These are phyloP conservation scores for Acorus calamus DNA, from an alignment of 106 monocot genomes.

Conservation along the genomic window DNA sequence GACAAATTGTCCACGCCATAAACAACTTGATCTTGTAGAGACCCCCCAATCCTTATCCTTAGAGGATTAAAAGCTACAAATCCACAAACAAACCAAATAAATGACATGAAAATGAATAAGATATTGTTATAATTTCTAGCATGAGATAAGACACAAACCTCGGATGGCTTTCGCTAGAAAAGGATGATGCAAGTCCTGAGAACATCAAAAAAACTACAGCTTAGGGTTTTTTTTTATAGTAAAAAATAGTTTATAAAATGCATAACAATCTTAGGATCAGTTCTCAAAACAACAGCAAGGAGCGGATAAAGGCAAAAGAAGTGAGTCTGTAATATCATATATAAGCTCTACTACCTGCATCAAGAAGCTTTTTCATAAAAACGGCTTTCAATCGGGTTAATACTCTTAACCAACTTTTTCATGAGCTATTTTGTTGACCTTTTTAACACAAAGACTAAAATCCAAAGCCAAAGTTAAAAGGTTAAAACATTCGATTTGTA, in stretches of 20 bases:
- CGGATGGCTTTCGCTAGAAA: constrained; percentile 6
- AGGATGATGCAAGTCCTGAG: constrained; percentile 10
- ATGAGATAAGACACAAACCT: constrained; percentile 1
- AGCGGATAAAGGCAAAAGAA: too few species aligned
- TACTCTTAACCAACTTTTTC: too few species aligned
- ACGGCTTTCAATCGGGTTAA: too few species aligned
- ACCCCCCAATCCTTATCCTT: constrained; percentile 26
- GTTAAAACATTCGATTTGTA: too few species aligned
- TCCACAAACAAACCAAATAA: not conserved
- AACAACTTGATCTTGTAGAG: constrained; percentile 18
- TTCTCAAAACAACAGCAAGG: too few species aligned
- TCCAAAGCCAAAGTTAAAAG: too few species aligned
- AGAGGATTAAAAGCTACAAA: constrained; percentile 11
- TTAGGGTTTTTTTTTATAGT: not conserved
- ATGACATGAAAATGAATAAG: not conserved
- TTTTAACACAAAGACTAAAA: too few species aligned
- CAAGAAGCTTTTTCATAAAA: too few species aligned
- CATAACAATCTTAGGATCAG: too few species aligned
- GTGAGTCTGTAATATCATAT: too few species aligned
- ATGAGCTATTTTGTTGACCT: too few species aligned
- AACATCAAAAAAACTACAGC: not conserved
- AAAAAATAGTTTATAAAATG: not conserved
- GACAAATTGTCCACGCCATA: constrained; percentile 5
- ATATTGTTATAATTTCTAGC: not conserved
- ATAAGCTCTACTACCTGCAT: too few species aligned